A percentile compares a stretch with the other conserved stretches of the same genome.
Conservation (phyloP, 768 basidiomycete species). For the Kwoniella mangroviensis region DNA sequence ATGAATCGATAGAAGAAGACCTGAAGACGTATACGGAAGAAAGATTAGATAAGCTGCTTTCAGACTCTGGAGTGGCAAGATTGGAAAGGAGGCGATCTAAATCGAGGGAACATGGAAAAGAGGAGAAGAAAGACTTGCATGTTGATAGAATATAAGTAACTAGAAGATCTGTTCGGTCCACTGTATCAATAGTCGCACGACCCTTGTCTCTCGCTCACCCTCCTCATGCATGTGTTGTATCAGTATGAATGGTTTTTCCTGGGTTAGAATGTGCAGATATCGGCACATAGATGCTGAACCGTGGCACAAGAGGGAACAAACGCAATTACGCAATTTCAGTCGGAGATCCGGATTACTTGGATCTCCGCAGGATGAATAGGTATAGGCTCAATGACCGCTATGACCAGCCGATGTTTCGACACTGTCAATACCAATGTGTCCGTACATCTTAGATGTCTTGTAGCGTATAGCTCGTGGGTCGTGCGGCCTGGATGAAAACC, state of each 20-base stretch:
- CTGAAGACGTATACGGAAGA: slow-evolving; percentile 37
- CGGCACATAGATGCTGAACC: too few species aligned
- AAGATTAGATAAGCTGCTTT: slow-evolving; percentile 42
- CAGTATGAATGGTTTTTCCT: background rate
- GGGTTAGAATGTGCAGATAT: too few species aligned
- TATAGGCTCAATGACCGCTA: too few species aligned
- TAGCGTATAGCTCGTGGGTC: too few species aligned
- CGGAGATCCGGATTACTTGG: too few species aligned
- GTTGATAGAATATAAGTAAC: slow-evolving; percentile 28
- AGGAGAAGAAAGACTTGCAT: slow-evolving; percentile 20
- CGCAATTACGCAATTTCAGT: too few species aligned
- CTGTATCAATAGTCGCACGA: background rate
- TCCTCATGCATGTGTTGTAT: background rate
- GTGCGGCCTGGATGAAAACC: too few species aligned
- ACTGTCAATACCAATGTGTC: too few species aligned
- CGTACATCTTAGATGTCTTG: too few species aligned
- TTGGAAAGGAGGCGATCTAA: slow-evolving; percentile 15
- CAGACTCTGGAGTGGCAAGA: slow-evolving; percentile 34
- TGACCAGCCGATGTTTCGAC: too few species aligned
- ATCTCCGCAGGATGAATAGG: too few species aligned
- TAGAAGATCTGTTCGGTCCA: background rate
- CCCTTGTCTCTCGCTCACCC: background rate
- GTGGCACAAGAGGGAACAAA: too few species aligned
- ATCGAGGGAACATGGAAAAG: slow-evolving; percentile 8
- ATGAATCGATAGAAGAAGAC: slow-evolving; percentile 37